Evolutionary conservation across 805 yeast genomes (phyloP).

Genomic region (Naumovozyma castellii): DNA sequence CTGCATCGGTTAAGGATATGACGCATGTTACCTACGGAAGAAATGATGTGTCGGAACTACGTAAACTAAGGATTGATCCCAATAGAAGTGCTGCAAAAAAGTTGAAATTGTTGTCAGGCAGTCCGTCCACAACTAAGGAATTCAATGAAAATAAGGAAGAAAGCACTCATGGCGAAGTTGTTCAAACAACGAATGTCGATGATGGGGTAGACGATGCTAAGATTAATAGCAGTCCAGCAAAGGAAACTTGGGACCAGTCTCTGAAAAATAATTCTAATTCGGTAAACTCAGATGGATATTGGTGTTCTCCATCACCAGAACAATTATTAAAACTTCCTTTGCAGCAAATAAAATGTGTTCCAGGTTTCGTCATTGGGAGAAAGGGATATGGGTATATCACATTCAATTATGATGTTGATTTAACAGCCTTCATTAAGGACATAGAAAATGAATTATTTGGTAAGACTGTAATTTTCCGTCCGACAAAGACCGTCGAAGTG

Average conservation of each 20-base stretch:
- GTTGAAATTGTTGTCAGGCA: conserved; percentile 29
- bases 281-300: conserved; percentile 37
- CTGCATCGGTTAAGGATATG: conserved; percentile 5
- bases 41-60: conserved; percentile 23
- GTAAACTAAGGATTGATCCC: conserved; percentile 34
- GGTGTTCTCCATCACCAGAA: conserved; percentile 60
- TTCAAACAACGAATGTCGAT: background rate
- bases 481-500: conserved; percentile 45
- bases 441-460: conserved; percentile 32
- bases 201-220: too few species aligned
- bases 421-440: conserved; percentile 41
- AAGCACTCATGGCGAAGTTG: background rate
- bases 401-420: conserved; percentile 59
- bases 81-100: conserved; percentile 37
- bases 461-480: conserved; percentile 37
- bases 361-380: conserved; percentile 62
- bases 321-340: conserved; percentile 37
- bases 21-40: conserved; percentile 5
- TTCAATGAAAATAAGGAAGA: conserved; percentile 5
- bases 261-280: background rate
- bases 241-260: background rate
- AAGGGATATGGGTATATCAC: conserved; percentile 59
- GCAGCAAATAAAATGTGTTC: conserved; percentile 44
- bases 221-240: background rate
- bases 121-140: conserved; percentile 13